Base-by-base conservation (phyloP, 371 early-diverging fungal genomes). In the Chytridiales sp. region DNA sequence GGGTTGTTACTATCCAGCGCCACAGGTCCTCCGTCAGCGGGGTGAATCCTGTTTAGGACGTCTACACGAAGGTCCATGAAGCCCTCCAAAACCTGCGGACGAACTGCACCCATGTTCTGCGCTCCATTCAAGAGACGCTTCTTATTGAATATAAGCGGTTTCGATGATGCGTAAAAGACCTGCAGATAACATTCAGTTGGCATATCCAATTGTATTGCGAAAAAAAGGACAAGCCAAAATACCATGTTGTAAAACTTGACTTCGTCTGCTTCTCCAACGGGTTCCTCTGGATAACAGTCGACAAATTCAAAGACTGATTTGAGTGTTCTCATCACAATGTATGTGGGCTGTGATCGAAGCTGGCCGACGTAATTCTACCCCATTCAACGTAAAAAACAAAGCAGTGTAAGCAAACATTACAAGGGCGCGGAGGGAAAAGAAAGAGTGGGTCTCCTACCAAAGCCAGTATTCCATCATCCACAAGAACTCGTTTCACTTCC, bases 381-480 rank as follows among this genome's bases (percentile, higher is more conserved):
- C 3, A 34, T 17, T 19, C 17, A 22, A 17, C 13, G 13, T 21
- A 19, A 19, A 17, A 24, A n/a, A 59, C 32, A 35, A 40, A 49
- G 56, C 8, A 27, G 3, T 21, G 17, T 22, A 8, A 47, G 22
- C 19, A 24, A 17, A 29, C 27, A 4, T 9, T 38, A 15, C 61
- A 51, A 22, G 19, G 22, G 30, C 13, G 22, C 3, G 21, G 17
- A 46, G 5, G 4, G 56, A 24, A 31, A 13, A 22, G n/a, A 47
- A 52, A 19, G 41, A n/a, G n/a, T n/a, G n/a, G n/a, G n/a, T n/a
- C n/a, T n/a, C 67, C 38, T 70, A 83, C 84, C 78, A 93, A 58
- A 1, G 90, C 85, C 52, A 93, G 66, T 21, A 91, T 73, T n/a
- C 92, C 93, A 62, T 85, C 78, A 2, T 78, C 73, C 58, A 86